Base-by-base conservation (phyloP, 108 stramenopile species). In the Aurantiochytrium sp. region DNA sequence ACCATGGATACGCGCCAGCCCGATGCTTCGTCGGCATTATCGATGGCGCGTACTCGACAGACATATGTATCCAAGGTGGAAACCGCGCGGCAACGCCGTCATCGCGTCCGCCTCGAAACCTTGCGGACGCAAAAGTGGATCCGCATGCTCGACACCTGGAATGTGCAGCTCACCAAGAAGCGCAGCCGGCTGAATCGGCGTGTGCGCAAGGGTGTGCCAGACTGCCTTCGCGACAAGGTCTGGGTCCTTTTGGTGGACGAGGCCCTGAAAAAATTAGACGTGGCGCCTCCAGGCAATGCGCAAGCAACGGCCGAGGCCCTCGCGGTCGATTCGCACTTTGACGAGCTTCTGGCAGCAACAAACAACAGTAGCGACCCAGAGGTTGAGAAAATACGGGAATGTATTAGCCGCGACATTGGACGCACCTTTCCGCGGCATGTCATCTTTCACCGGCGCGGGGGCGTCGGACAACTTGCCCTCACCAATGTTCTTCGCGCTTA, bases 401-500 rank as follows among this genome's bases (percentile, higher is more conserved):
- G 73, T 21, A 98, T 97, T 88, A 95, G 96, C 53, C 91, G 96
- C 28, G 97, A 98, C 90, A 94, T 98, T 64, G 92, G 94, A 89
- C 94, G 97, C 28, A 98, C 97, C 42, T 98, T 94, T 90, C 97
- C 97, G 19, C 94, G 94, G 49, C 96, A 97, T 89, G 92, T 91
- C 47, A 87, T 96, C 87, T 98, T 98, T 92, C 91, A 91, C 88
- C 92, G 94, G 47, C 72, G 89, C 59, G 87, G 88, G 53, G n/a
- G 89, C 19, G 35, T 57, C 21, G 89, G 89, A 28, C 89, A 89
- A 42, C 45, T 29, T 19, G 87, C 89, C n/a, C 58, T 89, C 47
- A 51, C 23, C 8, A 89, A 49, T 12, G 89, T 89, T 5, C 89
- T 89, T 6, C 87, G 87, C 10, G 89, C 89, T 5, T 89, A 89